A percentile compares a stretch with the other conserved stretches of the same genome.
These are phyloP conservation scores for Fraxinus dipetala DNA, from an alignment of 305 asterid species.

Conservation along the genomic window DNA sequence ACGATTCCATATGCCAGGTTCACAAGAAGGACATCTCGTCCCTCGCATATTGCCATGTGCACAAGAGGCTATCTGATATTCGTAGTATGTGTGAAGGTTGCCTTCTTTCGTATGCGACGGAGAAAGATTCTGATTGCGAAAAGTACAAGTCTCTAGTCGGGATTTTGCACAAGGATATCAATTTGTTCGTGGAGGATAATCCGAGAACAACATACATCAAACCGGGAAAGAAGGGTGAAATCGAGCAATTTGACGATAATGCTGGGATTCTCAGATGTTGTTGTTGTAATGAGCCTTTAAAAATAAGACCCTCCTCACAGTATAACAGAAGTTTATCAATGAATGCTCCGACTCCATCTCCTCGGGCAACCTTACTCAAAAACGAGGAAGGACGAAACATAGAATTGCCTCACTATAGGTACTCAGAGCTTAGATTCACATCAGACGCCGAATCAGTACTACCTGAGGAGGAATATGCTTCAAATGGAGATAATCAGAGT, in stretches of 20 bases:
- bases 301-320: conserved; percentile 35
- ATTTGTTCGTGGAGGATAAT: conserved; percentile 42
- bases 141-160: conserved; percentile 65
- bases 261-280: conserved; percentile 43
- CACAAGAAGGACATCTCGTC: conserved; percentile 81
- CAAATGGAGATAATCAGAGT: conserved; percentile 30
- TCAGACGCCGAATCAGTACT: conserved; percentile 46
- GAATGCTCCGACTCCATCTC: conserved; percentile 52
- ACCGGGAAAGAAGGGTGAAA: conserved; percentile 45
- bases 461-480: conserved; percentile 42
- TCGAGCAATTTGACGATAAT: conserved; percentile 27
- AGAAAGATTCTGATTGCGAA: conserved; percentile 52
- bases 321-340: conserved; percentile 48
- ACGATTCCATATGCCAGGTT: conserved; percentile 73
- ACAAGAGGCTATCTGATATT: conserved; percentile 61
- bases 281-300: conserved; percentile 76
- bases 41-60: conserved; percentile 74
- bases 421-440: conserved; percentile 48
- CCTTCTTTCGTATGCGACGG: conserved; percentile 64
- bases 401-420: conserved; percentile 48
- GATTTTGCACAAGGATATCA: conserved; percentile 59
- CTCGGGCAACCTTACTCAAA: conserved; percentile 49
- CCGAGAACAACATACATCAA: conserved; percentile 28
- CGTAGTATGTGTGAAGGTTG: conserved; percentile 75
- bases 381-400: conserved; percentile 44